Percentiles rank a stretch among this genome's conserved stretches.
Evolutionary conservation across 2,329 filamentous ascomycete species (phyloP).

Genomic region (Remersonia thermophila): DNA sequence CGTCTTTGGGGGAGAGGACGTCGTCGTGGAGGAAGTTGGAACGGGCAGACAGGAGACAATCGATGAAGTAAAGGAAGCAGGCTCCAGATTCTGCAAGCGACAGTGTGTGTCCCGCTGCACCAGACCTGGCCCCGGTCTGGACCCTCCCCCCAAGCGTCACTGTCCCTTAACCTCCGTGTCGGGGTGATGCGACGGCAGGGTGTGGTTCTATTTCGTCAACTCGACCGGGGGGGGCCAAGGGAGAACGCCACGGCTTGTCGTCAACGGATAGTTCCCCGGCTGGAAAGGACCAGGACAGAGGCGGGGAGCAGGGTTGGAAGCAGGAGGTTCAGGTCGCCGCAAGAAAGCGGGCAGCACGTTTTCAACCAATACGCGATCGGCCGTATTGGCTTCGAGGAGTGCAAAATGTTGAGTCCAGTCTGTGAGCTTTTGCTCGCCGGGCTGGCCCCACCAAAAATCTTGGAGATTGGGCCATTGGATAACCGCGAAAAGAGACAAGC

Average conservation of each 20-base stretch:
- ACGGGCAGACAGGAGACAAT: not conserved
- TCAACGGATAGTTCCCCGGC: too few relatives aligned
- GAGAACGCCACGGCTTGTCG: too few relatives aligned
- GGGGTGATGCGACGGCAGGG: too few relatives aligned
- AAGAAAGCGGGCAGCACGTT: too few relatives aligned
- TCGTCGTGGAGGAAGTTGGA: not conserved
- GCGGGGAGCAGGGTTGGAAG: too few relatives aligned
- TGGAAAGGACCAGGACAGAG: too few relatives aligned
- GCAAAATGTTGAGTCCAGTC: constrained; percentile 18
- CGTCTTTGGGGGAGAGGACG: not conserved
- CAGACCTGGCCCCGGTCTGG: not conserved
- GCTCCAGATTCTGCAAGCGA: not conserved
- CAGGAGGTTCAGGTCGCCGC: too few relatives aligned
- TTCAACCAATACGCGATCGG: constrained; percentile 1
- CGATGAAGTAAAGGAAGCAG: too few relatives aligned
- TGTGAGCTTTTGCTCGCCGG: not conserved
- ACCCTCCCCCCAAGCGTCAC: too few relatives aligned
- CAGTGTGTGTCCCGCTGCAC: not conserved
- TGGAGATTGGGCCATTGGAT: not conserved
- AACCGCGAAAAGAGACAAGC: constrained; percentile 1
- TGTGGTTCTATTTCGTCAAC: too few relatives aligned
- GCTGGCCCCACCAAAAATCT: constrained; percentile 11
- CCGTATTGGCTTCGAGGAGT: constrained; percentile 7
- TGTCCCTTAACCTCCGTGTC: too few relatives aligned
- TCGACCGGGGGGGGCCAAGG: too few relatives aligned